Percentiles rank a stretch among this genome's conserved stretches.
phyloP scores from a whole-genome alignment of 805 yeast species.

The Zygosaccharomyces bisporus region DNA sequence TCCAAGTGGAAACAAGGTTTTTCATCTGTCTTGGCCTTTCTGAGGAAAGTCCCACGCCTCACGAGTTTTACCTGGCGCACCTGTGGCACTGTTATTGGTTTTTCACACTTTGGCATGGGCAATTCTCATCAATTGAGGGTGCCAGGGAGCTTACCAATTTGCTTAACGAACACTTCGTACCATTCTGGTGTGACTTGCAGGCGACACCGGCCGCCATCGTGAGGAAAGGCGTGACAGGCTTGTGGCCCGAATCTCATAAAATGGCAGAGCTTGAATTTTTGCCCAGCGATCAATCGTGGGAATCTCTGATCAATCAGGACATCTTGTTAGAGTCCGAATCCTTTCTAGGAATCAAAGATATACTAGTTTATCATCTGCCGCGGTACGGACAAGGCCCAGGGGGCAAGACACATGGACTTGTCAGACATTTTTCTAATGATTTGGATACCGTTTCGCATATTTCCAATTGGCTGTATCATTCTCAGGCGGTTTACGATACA shows the following conservation, averaged over 20 bases:
- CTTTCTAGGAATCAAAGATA: conserved; percentile 31
- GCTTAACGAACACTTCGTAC: conserved; percentile 32
- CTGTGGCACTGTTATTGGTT: conserved; percentile 30
- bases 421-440: conserved; percentile 27
- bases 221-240: conserved; percentile 24
- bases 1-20: conserved; percentile 31
- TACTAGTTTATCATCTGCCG: conserved; percentile 33
- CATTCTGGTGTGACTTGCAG: conserved; percentile 33
- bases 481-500: conserved; percentile 26
- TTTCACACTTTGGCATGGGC: conserved; percentile 25
- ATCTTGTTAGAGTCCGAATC: conserved; percentile 29
- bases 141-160: conserved; percentile 25
- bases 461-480: conserved; percentile 35
- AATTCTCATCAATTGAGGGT: conserved; percentile 26
- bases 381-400: conserved; percentile 12
- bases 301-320: conserved; percentile 26
- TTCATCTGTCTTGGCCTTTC: conserved; percentile 28
- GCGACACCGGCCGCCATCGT: conserved; percentile 24
- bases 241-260: conserved; percentile 27
- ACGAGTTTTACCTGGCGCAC: conserved; percentile 24
- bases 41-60: conserved; percentile 21
- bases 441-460: conserved; percentile 24
- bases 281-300: conserved; percentile 25
- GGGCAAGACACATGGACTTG: conserved; percentile 28
- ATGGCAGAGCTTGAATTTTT: conserved; percentile 23